Base-by-base conservation (phyloP, 2,329 filamentous ascomycete species). In the Diaporthe aspalathi region DNA sequence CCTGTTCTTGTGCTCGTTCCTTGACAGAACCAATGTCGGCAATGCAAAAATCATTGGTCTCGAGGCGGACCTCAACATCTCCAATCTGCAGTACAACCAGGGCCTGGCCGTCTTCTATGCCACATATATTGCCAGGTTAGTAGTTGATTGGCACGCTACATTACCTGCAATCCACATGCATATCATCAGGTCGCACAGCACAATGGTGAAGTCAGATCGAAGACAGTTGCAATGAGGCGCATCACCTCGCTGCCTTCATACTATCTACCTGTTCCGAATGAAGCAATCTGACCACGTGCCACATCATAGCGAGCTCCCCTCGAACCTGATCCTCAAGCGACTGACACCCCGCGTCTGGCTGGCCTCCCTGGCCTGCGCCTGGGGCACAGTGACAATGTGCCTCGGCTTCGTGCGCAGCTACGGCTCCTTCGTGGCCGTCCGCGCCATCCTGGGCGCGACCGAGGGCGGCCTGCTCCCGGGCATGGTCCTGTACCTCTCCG, bases 1-100 rank as follows among this genome's bases (percentile, higher is more conserved):
- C 0, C 81, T 93, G 1, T 92, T 92, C 74, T 83, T 92, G 12
- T 92, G 89, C 80, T 92, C 90, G 1, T 87, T 87, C 72, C 83
- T 88, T 63, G 91, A 93, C 79, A 86, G 92, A 52, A 92, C 91
- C n/a, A 93, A 93, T 77, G 89, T 93, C 47, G 91, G 91, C 47
- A 93, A 93, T 76, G 91, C 91, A 29, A 89, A 89, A 73, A 89
- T 93, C 11, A 84, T 91, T 66, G 87, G 88, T 0, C 83, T 93
- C 17, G 88, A 91, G 74, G 74, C 81, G 1, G 88, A 90, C 75
- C 78, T 92, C 2, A 77, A 81, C 54, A 88, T 93, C 74, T 87
- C 81, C 6, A 87, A 90, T 70, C 81, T 84, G 68, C 88, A 93
- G 76, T 93, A 92, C 78, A 88, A 90, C 60, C 86, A 88, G 52